phyloP scores from a whole-genome alignment of 192 early-diverging fungal species.

The Coemansia reversa region DNA sequence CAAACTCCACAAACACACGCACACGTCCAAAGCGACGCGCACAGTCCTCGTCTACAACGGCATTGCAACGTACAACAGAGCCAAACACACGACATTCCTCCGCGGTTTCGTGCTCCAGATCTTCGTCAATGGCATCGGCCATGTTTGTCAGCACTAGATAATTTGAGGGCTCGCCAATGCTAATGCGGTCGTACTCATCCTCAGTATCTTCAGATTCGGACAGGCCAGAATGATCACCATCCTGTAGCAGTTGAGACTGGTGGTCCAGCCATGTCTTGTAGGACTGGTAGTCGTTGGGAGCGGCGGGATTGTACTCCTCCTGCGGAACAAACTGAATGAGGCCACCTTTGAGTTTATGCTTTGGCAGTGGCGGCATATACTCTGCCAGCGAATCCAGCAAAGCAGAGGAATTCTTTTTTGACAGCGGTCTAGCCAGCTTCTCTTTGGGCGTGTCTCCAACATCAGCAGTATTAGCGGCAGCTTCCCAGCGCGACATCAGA shows the following conservation, averaged over 20 bases:
- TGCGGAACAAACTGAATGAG: slow-evolving; percentile 26
- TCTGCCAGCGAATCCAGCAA: slow-evolving; percentile 22
- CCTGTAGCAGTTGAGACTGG: neutral
- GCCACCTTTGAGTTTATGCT: neutral
- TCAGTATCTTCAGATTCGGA: neutral
- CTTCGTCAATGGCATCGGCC: slow-evolving; percentile 37
- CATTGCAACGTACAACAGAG: slow-evolving; percentile 18
- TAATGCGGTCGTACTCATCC: neutral
- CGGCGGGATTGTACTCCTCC: slow-evolving; percentile 34
- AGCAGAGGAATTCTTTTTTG: neutral
- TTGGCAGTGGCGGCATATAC: slow-evolving; percentile 19
- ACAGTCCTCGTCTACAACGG: neutral
- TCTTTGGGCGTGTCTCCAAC: neutral
- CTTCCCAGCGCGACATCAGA: slow-evolving; percentile 29
- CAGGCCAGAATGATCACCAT: neutral
- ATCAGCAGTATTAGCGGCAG: slow-evolving; percentile 4
- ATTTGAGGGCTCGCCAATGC: slow-evolving; percentile 22
- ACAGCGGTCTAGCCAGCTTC: neutral
- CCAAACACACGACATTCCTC: slow-evolving; percentile 46
- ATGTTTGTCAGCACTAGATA: slow-evolving; percentile 34
- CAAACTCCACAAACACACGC: slow-evolving; percentile 35
- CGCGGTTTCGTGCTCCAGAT: slow-evolving; percentile 29
- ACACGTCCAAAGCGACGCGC: slow-evolving; percentile 24
- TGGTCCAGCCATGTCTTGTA: slow-evolving; percentile 32
- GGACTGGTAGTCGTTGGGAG: slow-evolving; percentile 36